Evolutionary conservation across 2,329 filamentous ascomycete species (phyloP), one percentile per base, ranked within the genome.

Genomic region (Sarocladium brachiariae): DNA sequence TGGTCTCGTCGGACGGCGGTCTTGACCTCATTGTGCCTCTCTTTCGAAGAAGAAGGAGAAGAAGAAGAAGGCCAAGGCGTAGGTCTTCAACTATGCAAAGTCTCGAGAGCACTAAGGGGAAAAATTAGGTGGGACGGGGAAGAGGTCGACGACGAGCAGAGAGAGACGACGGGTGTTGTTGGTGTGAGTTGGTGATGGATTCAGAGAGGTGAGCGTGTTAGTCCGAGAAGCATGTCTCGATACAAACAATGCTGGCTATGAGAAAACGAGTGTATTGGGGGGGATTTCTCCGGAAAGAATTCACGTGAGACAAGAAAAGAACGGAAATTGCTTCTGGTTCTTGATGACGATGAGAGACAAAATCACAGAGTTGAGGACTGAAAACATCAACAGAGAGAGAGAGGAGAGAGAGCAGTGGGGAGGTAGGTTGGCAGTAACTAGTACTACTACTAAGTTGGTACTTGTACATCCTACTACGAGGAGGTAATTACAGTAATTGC

Each of bases 281-380:
- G n/a, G n/a, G n/a, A n/a, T n/a, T n/a, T n/a, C n/a, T n/a, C 16
- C 24, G 19, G 24, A 19, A 19, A 47, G 25, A 47, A 9, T 47
- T 19, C 43, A 47, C 39, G 23, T 27, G 39, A 43, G 39, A 24
- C 39, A 25, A 14, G 39, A 25, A 19, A 18, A n/a, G 33, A 33
- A 3, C 19, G 10, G 33, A 33, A 47, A 31, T 21, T 11, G 10
- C 39, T 25, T 25, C 25, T 30, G n/a, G 8, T 21, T 33, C 25
- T 47, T 25, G 43, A 47, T 47, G 43, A 47, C 43, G 43, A 47
- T 47, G 43, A 47, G 43, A 43, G 21, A 39, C 7, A 37, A 37
- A 43, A 47, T 47, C 43, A 47, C 43, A 31, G 25, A 11, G 13
- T 10, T n/a, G n/a, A 27, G 25, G 24, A 33, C 13, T 47, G 11